Base-by-base conservation (phyloP, 2,329 filamentous ascomycete genomes). In the Trichoderma koningiopsis region DNA sequence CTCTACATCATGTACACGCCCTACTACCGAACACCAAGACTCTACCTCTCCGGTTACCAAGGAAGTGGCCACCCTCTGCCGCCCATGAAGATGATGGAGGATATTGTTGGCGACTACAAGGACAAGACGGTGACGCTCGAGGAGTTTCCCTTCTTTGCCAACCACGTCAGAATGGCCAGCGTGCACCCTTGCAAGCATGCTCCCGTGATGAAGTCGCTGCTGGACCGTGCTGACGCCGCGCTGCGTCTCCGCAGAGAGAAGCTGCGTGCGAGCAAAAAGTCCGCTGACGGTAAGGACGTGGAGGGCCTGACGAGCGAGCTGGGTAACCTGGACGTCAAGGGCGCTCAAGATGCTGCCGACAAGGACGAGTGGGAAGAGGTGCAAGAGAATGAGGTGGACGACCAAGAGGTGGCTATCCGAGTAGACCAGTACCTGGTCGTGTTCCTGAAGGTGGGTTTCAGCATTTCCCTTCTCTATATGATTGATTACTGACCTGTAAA, bases 111-210 rank as follows among this genome's bases (percentile, higher is more conserved):
- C 71, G 94, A 97, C 83, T 97, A 97, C 85, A 96, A 96, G 79
- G 94, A 97, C 83, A 99, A 99, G 85, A 99, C 96, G 0, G 96
- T 99, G 71, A 99, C 96, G 1, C 89, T 98, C 70, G 96, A 99
- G 79, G 94, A 97, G 81, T 99, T 99, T 78, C 94, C 93, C 58
- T 97, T 97, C 84, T 96, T 96, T 79, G 92, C 93, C 73, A 91
- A 92, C 77, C 91, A 90, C 75, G 89, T 97, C 78, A 97, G 97
- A 84, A 99, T 97, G 88, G 96, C 95, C 40, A 96, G 92, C 37
- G 92, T 99, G 16, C 96, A 99, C 77, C 96, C 96, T 4, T 99
- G 96, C 87, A 96, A 96, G 79, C 96, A 99, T 79, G 96, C 96
- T 11, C 92, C 92, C 33, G 96, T 99, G 74, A 99, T 99, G 96